phyloP scores from a whole-genome alignment of 2,329 filamentous ascomycete genomes.

The Davidsoniella australis region DNA sequence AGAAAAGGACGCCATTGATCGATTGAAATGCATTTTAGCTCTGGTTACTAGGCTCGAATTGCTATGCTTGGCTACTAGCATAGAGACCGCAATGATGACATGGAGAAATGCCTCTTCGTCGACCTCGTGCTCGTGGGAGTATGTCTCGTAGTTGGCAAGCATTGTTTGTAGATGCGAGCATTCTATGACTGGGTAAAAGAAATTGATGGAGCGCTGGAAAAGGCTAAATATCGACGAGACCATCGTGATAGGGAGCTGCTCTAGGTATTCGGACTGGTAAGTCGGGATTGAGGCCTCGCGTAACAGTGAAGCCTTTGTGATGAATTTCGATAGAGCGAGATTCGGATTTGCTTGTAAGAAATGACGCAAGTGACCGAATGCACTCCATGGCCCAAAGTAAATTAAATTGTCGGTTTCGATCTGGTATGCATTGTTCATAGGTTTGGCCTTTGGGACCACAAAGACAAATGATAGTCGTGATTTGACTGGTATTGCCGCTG shows the following conservation, averaged over 20 bases:
- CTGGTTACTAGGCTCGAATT: conserved; percentile 1
- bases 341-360: neutral
- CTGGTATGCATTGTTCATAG: neutral
- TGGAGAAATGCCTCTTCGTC: conserved; percentile 7
- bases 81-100: conserved; percentile 11
- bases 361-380: neutral
- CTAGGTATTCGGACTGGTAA: neutral
- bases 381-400: conserved; percentile 5
- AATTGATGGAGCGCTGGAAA: conserved; percentile 1
- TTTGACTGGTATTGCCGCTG: neutral
- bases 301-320: neutral
- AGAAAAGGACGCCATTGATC: neutral
- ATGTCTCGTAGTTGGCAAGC: neutral
- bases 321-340: neutral
- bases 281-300: neutral
- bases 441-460: too few species aligned
- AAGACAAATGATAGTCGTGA: neutral
- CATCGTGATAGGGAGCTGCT: neutral
- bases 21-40: neutral
- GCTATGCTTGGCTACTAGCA: conserved; percentile 7
- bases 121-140: neutral
- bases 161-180: neutral
- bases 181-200: conserved; percentile 3
- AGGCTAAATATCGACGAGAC: neutral
- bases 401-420: neutral